Conservation (phyloP, 176 grass and related monocot species). For the Sorghum bicolor region DNA sequence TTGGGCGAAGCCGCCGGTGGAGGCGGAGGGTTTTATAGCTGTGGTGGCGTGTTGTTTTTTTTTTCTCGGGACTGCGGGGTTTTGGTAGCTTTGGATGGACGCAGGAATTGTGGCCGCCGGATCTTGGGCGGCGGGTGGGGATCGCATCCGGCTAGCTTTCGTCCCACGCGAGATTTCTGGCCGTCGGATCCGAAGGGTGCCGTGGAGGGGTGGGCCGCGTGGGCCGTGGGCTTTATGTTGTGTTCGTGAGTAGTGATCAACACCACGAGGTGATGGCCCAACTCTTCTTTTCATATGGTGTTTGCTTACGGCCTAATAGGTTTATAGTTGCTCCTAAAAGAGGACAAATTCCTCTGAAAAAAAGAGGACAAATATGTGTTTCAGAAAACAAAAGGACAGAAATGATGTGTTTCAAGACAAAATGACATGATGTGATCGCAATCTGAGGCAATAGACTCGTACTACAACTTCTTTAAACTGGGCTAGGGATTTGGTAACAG, state of each 20-base stretch:
- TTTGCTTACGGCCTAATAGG: background rate
- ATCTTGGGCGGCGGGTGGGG: conserved; percentile 31
- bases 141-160: conserved; percentile 44
- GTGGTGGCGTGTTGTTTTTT: conserved; percentile 18
- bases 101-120: conserved; percentile 54
- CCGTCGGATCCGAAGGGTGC: conserved; percentile 34
- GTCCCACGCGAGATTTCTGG: conserved; percentile 42
- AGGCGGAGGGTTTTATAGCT: conserved; percentile 44
- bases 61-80: background rate
- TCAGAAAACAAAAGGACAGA: too few relatives aligned
- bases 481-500: too few relatives aligned
- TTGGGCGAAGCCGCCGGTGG: conserved; percentile 26
- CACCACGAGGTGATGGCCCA: background rate
- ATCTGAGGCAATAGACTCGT: too few relatives aligned
- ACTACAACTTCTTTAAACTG: background rate
- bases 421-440: background rate
- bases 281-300: too few relatives aligned
- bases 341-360: too few relatives aligned
- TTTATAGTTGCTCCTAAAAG: background rate
- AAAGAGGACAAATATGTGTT: background rate
- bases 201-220: background rate
- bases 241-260: too few relatives aligned
- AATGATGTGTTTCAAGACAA: too few relatives aligned
- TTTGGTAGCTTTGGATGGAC: conserved; percentile 60
- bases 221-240: background rate